These are phyloP conservation scores for Rutidosis leptorrhynchoides DNA, from an alignment of 129 eudicot genomes.

Conservation along the genomic window DNA sequence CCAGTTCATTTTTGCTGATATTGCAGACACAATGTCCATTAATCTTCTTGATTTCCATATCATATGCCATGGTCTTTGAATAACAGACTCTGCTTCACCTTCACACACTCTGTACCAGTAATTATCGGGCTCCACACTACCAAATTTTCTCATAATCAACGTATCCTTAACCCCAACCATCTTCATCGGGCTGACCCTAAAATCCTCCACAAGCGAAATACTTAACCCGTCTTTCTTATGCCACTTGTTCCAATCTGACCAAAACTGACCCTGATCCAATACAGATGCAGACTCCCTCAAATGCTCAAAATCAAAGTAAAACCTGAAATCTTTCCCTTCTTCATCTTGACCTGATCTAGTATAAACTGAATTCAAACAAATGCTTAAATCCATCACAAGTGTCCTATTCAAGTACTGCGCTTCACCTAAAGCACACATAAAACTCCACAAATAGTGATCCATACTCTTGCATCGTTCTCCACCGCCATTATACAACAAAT, in stretches of 20 bases:
- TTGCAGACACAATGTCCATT: conserved; percentile 74
- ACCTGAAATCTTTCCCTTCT: conserved; percentile 91
- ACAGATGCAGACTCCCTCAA: conserved; percentile 68
- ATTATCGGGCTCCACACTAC: conserved; percentile 80
- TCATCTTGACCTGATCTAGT: conserved; percentile 72
- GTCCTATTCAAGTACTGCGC: conserved; percentile 88
- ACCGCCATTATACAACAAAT: conserved; percentile 71
- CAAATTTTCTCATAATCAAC: conserved; percentile 80
- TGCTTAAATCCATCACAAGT: conserved; percentile 69
- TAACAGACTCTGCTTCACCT: conserved; percentile 74
- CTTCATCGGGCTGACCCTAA: conserved; percentile 57
- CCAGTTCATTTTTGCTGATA: conserved; percentile 74
- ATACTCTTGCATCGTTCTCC: conserved; percentile 92
- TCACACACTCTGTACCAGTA: conserved; percentile 95
- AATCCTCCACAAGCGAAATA: conserved; percentile 74
- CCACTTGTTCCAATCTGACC: conserved; percentile 78
- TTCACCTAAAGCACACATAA: conserved; percentile 86
- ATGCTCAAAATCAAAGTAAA: conserved; percentile 85
- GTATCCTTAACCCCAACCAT: conserved; percentile 57
- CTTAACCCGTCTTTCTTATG: conserved; percentile 51
- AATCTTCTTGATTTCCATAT: conserved; percentile 80
- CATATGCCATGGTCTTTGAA: conserved; percentile 82
- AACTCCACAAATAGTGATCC: conserved; percentile 93
- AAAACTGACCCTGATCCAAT: conserved; percentile 68
- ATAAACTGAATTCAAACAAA: conserved; percentile 75